These are phyloP conservation scores for Eragrostis tef DNA, from an alignment of 202 grass and related monocot species.

Conservation along the genomic window DNA sequence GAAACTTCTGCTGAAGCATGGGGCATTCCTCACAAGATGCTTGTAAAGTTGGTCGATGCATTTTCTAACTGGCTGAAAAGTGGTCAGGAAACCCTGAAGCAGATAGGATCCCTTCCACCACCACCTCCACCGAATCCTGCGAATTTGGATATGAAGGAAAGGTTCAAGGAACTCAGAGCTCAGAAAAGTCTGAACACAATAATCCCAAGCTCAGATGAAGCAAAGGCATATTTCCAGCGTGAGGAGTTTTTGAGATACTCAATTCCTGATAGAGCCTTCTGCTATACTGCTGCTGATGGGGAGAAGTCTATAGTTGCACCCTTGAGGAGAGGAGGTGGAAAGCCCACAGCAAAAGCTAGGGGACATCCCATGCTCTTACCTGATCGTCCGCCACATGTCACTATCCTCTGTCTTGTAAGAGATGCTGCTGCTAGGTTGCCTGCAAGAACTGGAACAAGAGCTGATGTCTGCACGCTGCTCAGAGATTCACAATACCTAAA, in stretches of 20 bases:
- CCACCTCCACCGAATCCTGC: constrained; percentile 81
- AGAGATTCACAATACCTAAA: constrained; percentile 97
- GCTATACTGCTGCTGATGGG: constrained; percentile 95
- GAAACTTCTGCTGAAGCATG: constrained; percentile 95
- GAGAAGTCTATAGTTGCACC: constrained; percentile 97
- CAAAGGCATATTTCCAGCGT: constrained; percentile 76
- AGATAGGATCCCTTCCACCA: constrained; percentile 91
- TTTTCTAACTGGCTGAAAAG: constrained; percentile 99
- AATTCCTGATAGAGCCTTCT: constrained; percentile 95
- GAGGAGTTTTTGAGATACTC: constrained; percentile 98
- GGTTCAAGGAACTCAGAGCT: constrained; percentile 96
- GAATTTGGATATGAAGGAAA: constrained; percentile 89
- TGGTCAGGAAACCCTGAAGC: constrained; percentile 96
- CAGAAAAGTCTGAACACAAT: constrained; percentile 98
- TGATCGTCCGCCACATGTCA: constrained; percentile 92
- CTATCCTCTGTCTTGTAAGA: constrained; percentile 95
- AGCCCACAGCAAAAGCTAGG: constrained; percentile 97
- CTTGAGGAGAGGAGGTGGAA: constrained; percentile 91
- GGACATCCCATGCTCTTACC: constrained; percentile 98
- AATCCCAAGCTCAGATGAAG: constrained; percentile 81
- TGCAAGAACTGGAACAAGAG: constrained; percentile 90
- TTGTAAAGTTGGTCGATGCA: constrained; percentile 96
- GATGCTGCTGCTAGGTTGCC: constrained; percentile 94
- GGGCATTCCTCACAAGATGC: constrained; percentile 98
- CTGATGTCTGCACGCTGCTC: constrained; percentile 95